phyloP scores from a whole-genome alignment of 2,329 filamentous ascomycete species.

The Cephalotrichum gorgonifer region DNA sequence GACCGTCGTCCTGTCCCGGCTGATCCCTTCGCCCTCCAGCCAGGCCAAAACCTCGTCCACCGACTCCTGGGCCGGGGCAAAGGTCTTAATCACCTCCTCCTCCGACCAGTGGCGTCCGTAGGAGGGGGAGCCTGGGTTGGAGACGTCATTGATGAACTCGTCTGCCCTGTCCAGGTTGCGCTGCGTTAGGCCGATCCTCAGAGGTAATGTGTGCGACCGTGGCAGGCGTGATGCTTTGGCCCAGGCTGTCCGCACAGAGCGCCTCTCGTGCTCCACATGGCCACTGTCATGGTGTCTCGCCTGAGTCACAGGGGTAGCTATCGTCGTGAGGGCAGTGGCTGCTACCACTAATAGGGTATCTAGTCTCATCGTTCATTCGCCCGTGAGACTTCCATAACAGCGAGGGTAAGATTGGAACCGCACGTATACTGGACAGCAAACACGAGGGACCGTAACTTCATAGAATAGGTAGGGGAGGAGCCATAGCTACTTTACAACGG shows the following conservation, averaged over 20 bases:
- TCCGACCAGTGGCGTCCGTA: constrained; percentile 37
- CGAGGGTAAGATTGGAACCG: background rate
- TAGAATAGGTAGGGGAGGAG: too few relatives aligned
- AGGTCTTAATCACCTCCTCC: constrained; percentile 29
- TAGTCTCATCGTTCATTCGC: constrained; percentile 4
- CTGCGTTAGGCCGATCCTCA: constrained; percentile 33
- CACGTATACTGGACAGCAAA: background rate
- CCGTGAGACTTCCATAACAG: background rate
- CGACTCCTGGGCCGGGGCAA: constrained; percentile 30
- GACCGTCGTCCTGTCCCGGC: constrained; percentile 32
- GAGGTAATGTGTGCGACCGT: constrained; percentile 15
- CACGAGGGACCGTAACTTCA: too few relatives aligned
- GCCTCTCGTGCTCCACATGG: constrained; percentile 2
- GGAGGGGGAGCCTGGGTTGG: constrained; percentile 30
- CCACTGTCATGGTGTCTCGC: background rate
- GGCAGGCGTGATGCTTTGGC: background rate
- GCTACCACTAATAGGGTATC: background rate
- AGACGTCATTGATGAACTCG: constrained; percentile 29
- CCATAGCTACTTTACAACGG: too few relatives aligned
- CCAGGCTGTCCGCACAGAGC: background rate
- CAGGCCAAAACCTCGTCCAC: constrained; percentile 40
- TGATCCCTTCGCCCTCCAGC: constrained; percentile 42
- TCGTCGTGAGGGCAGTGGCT: background rate
- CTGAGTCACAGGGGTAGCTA: background rate
- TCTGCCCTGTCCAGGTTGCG: constrained; percentile 34